Evolutionary conservation across 2,329 filamentous ascomycete species (phyloP).

Genomic region (Ramichloridium luteum): DNA sequence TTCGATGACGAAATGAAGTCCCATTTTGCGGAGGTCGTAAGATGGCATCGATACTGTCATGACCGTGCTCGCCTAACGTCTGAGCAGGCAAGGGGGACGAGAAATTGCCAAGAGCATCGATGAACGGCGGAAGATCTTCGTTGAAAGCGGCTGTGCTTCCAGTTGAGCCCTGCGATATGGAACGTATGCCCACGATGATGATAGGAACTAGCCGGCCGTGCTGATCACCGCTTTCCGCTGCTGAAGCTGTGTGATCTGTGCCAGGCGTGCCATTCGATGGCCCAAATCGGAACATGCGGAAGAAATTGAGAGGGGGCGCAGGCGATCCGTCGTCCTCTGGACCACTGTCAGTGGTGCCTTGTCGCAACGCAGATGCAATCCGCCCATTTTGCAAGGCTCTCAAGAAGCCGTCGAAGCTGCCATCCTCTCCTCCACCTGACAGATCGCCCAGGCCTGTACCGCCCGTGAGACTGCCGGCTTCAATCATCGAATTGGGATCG

Average conservation of each 20-base stretch:
- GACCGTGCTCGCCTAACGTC: slow-evolving; percentile 24
- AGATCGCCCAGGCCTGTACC: slow-evolving; percentile 21
- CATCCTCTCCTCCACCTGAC: slow-evolving; percentile 41
- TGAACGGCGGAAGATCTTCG: slow-evolving; percentile 38
- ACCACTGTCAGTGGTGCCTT: slow-evolving; percentile 28
- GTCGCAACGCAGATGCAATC: slow-evolving; percentile 44
- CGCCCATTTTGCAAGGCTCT: slow-evolving; percentile 50
- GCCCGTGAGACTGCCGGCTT: slow-evolving; percentile 42
- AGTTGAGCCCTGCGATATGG: slow-evolving; percentile 44
- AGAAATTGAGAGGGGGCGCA: slow-evolving; percentile 50
- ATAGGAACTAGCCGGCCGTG: slow-evolving; percentile 53
- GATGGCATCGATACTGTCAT: slow-evolving; percentile 38
- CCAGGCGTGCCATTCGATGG: slow-evolving; percentile 31
- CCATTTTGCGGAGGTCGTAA: slow-evolving; percentile 43
- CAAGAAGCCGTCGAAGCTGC: slow-evolving; percentile 51
- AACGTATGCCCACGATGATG: slow-evolving; percentile 57
- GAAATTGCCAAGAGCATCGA: slow-evolving; percentile 39
- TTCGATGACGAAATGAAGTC: slow-evolving; percentile 42
- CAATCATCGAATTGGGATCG: slow-evolving; percentile 42
- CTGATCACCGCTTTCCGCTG: slow-evolving; percentile 26
- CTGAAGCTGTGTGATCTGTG: slow-evolving; percentile 6
- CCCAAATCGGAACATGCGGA: slow-evolving; percentile 56
- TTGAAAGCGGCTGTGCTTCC: slow-evolving; percentile 25
- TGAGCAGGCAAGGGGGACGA: slow-evolving; percentile 27
- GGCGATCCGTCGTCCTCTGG: slow-evolving; percentile 28